Evolutionary conservation across 1,284 basidiomycete genomes (phyloP).

Genomic region (Ustilago hordei): DNA sequence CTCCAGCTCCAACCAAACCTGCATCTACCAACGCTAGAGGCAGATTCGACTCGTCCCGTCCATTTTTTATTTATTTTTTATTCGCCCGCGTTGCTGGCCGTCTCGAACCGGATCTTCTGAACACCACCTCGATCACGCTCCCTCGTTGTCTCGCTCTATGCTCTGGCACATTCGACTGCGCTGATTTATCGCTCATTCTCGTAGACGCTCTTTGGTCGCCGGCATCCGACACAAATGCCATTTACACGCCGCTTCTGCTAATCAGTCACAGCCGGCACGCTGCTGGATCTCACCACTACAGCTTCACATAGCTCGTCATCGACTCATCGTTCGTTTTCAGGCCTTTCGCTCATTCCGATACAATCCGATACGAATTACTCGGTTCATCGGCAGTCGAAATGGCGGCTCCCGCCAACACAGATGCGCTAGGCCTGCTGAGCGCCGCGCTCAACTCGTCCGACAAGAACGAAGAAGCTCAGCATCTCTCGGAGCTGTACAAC

Average conservation of each 20-base stretch:
- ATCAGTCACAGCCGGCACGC: constrained; percentile 1
- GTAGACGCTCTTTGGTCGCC: background rate
- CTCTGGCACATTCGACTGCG: background rate
- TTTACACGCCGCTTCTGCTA: background rate
- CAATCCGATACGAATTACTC: background rate
- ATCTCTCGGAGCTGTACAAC: constrained; percentile 56
- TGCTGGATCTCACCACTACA: background rate
- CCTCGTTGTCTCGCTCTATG: background rate
- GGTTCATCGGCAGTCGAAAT: constrained; percentile 9
- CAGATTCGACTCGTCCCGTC: background rate
- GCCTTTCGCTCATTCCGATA: background rate
- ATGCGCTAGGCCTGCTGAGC: constrained; percentile 57
- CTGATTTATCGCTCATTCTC: background rate
- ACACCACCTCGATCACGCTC: background rate
- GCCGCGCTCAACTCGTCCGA: constrained; percentile 55
- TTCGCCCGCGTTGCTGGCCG: background rate
- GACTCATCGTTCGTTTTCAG: background rate
- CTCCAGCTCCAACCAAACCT: background rate
- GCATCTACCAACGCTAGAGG: background rate
- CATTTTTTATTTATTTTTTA: background rate
- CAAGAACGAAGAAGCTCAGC: constrained; percentile 35
- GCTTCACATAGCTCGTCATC: background rate
- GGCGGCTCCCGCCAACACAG: constrained; percentile 51
- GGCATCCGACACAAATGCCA: constrained; percentile 11
- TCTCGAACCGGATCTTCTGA: constrained; percentile 1